Conservation (phyloP, 2,329 filamentous ascomycete genomes). For the Alternaria sp. region DNA sequence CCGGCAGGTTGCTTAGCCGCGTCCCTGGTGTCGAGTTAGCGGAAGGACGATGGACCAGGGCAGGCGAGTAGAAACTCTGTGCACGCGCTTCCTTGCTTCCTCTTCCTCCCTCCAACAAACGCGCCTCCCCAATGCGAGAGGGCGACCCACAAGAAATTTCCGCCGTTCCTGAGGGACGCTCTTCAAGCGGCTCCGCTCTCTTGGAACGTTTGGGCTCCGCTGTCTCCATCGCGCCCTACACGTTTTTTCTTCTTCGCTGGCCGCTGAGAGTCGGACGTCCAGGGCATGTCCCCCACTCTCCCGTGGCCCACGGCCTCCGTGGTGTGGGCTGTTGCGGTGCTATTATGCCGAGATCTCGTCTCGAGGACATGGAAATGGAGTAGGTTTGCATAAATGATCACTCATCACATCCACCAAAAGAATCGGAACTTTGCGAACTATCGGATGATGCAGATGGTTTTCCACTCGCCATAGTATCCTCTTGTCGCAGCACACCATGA, state of each 20-base stretch:
- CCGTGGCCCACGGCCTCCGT: background rate
- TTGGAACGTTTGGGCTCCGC: conserved; percentile 9
- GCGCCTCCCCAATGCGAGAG: background rate
- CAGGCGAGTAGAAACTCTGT: background rate
- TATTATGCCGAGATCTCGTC: background rate
- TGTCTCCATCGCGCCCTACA: conserved; percentile 1
- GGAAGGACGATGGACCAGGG: background rate
- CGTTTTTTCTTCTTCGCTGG: background rate
- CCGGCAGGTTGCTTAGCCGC: background rate
- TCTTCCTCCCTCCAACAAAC: background rate
- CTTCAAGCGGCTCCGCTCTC: conserved; percentile 1
- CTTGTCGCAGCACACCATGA: background rate
- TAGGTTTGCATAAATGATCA: background rate
- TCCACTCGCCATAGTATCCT: background rate
- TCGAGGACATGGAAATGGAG: background rate
- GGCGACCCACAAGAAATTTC: conserved; percentile 8
- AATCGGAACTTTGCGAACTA: background rate
- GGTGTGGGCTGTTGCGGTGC: background rate
- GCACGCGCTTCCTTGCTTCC: background rate
- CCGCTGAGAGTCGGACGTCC: background rate
- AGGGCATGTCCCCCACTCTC: background rate
- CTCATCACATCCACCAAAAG: background rate
- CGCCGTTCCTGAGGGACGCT: conserved; percentile 6
- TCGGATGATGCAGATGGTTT: background rate
- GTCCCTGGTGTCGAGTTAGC: conserved; percentile 1